Percentiles rank a stretch among this genome's conserved stretches.
These are phyloP conservation scores for Rosa chinensis DNA, from an alignment of 306 rosid species.

Conservation along the genomic window DNA sequence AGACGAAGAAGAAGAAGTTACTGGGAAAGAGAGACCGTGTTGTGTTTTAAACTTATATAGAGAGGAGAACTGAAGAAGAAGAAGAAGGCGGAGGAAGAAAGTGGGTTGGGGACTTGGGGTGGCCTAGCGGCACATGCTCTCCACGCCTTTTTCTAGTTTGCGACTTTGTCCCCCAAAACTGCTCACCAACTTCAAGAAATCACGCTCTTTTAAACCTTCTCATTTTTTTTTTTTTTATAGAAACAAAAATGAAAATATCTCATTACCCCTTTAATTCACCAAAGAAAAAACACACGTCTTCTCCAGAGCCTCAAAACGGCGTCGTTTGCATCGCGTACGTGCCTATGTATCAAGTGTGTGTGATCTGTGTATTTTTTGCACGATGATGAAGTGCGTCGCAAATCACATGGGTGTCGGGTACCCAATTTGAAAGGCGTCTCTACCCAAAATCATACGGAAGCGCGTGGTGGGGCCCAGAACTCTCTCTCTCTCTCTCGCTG, in stretches of 20 bases:
- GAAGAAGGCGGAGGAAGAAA: neutral
- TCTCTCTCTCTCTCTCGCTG: neutral
- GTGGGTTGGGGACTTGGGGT: neutral
- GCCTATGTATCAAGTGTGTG: neutral
- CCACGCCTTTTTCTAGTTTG: neutral
- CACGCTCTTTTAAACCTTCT: neutral
- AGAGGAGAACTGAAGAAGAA: neutral
- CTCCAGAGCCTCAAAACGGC: neutral
- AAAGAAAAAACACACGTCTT: too few species aligned
- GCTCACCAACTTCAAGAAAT: neutral
- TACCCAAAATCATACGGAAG: neutral
- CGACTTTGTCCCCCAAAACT: neutral
- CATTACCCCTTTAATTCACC: too few species aligned
- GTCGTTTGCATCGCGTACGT: neutral
- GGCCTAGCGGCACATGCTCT: slow-evolving; percentile 1
- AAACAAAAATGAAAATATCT: too few species aligned
- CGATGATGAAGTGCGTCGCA: too few species aligned
- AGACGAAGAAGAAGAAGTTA: neutral
- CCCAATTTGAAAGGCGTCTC: too few species aligned
- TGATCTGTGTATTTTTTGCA: too few species aligned
- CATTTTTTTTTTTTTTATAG: too few species aligned
- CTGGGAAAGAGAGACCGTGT: neutral
- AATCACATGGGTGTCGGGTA: too few species aligned
- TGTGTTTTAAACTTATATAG: neutral
- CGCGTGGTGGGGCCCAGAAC: neutral